phyloP scores from a whole-genome alignment of 1,284 basidiomycete species.

The Malassezia sympodialis region DNA sequence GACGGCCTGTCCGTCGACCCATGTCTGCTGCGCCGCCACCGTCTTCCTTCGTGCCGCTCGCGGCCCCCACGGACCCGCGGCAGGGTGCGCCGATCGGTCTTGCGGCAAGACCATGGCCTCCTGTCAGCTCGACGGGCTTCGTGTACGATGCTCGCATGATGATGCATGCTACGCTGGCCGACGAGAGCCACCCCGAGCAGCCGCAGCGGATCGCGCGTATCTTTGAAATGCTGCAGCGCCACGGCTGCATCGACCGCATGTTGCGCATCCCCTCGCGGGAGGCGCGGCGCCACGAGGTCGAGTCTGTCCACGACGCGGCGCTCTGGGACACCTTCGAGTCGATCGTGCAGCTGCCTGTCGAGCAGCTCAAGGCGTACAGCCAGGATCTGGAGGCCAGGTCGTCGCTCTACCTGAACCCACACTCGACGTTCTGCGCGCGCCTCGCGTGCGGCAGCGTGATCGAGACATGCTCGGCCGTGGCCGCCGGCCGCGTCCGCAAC shows the following conservation, averaged over 20 bases:
- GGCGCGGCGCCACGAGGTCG: slow-evolving; percentile 65
- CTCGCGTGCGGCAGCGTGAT: slow-evolving; percentile 90
- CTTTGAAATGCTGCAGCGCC: slow-evolving; percentile 58
- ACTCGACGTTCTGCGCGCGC: slow-evolving; percentile 72
- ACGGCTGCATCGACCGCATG: slow-evolving; percentile 64
- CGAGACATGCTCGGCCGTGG: slow-evolving; percentile 78
- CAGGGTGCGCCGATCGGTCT: neutral
- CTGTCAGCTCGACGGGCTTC: slow-evolving; percentile 55
- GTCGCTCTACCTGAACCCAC: slow-evolving; percentile 80
- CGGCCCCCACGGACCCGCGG: neutral
- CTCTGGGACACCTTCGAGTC: slow-evolving; percentile 81
- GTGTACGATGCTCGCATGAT: slow-evolving; percentile 83
- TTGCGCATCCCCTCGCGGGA: slow-evolving; percentile 64
- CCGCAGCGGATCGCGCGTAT: slow-evolving; percentile 77
- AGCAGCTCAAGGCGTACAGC: slow-evolving; percentile 52
- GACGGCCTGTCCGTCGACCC: neutral
- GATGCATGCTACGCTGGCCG: slow-evolving; percentile 56
- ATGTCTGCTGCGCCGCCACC: neutral
- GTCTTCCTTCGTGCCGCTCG: neutral
- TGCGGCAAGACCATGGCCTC: neutral
- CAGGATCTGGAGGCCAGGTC: slow-evolving; percentile 62
- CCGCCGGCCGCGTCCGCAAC: slow-evolving; percentile 68
- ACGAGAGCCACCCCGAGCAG: slow-evolving; percentile 68
- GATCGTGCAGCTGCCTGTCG: slow-evolving; percentile 55
- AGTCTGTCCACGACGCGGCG: slow-evolving; percentile 76